These are phyloP conservation scores for Heterobasidion annosum DNA, from an alignment of 1,284 basidiomycete species.

Conservation along the genomic window DNA sequence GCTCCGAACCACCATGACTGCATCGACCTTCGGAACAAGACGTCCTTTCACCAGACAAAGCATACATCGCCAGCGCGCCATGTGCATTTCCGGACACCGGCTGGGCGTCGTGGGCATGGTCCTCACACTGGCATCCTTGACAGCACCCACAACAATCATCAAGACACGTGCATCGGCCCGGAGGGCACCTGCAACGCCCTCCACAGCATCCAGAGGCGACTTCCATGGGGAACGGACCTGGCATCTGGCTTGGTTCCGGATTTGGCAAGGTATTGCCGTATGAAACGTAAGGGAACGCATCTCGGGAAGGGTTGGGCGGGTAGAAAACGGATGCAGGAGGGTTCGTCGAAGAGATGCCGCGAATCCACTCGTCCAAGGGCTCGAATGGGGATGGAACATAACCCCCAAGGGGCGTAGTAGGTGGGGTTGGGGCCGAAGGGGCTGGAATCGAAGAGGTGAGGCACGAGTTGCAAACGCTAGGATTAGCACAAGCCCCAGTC, in stretches of 20 bases:
- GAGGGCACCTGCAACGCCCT: slow-evolving; percentile 25
- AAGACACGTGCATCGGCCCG: slow-evolving; percentile 25
- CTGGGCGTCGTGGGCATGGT: slow-evolving; percentile 12
- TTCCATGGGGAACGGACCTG: slow-evolving; percentile 6
- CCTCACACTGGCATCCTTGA: slow-evolving; percentile 21
- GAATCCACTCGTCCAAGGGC: slow-evolving; percentile 11
- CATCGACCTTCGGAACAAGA: slow-evolving; percentile 13
- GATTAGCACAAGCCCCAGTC: slow-evolving; percentile 31
- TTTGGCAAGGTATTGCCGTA: slow-evolving; percentile 6
- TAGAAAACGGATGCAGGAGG: neutral
- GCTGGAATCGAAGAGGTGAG: slow-evolving; percentile 40
- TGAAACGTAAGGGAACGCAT: neutral
- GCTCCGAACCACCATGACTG: no score
- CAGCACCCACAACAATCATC: slow-evolving; percentile 23
- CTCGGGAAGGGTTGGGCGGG: slow-evolving; percentile 1
- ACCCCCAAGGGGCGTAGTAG: slow-evolving; percentile 11
- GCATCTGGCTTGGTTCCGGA: slow-evolving; percentile 7
- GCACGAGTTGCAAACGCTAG: slow-evolving; percentile 42
- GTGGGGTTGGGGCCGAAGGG: slow-evolving; percentile 9
- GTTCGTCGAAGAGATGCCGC: slow-evolving; percentile 5
- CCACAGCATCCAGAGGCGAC: slow-evolving; percentile 17
- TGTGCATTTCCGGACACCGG: slow-evolving; percentile 8
- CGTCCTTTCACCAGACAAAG: slow-evolving; percentile 20
- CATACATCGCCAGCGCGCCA: slow-evolving; percentile 16
- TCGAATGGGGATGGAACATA: slow-evolving; percentile 8